Evolutionary conservation across 2,329 filamentous ascomycete genomes (phyloP), one percentile per base, ranked within the genome.

Genomic region (Fusarium torreyae): DNA sequence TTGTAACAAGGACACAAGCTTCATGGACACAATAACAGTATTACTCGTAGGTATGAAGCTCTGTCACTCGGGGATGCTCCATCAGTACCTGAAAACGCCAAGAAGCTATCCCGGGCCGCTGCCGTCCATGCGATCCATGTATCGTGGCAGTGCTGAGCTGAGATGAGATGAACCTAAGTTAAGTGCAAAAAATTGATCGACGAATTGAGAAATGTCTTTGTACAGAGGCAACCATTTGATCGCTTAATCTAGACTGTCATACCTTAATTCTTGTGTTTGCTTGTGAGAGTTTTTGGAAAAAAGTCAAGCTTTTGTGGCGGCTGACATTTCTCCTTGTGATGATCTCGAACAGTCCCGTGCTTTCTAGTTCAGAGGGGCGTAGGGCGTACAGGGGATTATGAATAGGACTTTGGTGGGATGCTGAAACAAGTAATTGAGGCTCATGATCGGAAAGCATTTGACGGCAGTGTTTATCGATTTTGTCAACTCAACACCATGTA

Each of bases 31-130:
- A 31, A 31, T 28, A 28, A 10, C 26, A 10, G 7, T 28, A 10
- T 28, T 36, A 15, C 4, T 36, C 33, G 14, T 36, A 28, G 26
- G 10, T 28, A 28, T 28, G 26, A 28, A 28, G 26, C 26, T 28
- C 26, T 28, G 26, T 31, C 10, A 31, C 34, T 17, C 34, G 34
- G 15, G 34, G 34, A 40, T 54, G 26, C 24, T 39, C 26, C 11
- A 58, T 45, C 20, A 58, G 52, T 44, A 42, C 49, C 57, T 57
- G 48, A 40, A 34, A 54, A 58, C 42, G 61, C 63, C 48, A 63
- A 51, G 64, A 58, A 43, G 45, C 64, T 63, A 68, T 65, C 52
- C 54, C 63, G 65, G 65, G 33, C 65, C 65, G 65, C 44, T 59
- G 64, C 65, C 52, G 53, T 53, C 44, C 53, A 63, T 54, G 49